Evolutionary conservation across 2,329 filamentous ascomycete genomes (phyloP).

Genomic region (Penicillium aurantiogriseum): DNA sequence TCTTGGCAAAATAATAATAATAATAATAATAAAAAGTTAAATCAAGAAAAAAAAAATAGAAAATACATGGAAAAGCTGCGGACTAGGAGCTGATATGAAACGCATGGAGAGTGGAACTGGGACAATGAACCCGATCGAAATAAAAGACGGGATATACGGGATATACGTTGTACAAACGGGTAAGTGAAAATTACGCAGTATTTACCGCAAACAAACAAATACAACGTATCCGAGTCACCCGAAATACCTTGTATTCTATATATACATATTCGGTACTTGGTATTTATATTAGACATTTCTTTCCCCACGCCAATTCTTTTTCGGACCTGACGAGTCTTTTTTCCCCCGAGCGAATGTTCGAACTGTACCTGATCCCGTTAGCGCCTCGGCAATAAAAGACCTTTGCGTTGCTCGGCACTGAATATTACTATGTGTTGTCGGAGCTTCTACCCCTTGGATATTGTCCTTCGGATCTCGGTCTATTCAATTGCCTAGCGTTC

Average conservation of each 20-base stretch:
- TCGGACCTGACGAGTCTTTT: conserved; percentile 5
- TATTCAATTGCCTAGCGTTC: background rate
- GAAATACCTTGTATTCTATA: background rate
- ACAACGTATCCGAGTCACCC: background rate
- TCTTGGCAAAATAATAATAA: conserved; percentile 1
- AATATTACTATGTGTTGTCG: conserved; percentile 1
- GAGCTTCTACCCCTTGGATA: conserved; percentile 5
- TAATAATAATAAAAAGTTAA: background rate
- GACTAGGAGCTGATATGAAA: background rate
- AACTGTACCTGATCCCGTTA: background rate
- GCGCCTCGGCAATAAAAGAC: background rate
- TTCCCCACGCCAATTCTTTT: conserved; percentile 5
- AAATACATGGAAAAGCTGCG: background rate
- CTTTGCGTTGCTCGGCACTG: background rate
- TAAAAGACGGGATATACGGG: background rate
- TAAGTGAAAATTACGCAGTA: background rate
- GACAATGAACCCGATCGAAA: background rate
- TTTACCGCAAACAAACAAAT: background rate
- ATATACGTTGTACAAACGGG: background rate
- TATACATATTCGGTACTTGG: background rate
- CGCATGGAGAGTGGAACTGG: background rate
- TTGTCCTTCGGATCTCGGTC: conserved; percentile 1
- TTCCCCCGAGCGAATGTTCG: background rate
- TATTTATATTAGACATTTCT: background rate
- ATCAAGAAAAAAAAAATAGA: background rate